Evolutionary conservation across 2,329 filamentous ascomycete species (phyloP).

Genomic region (Colletotrichum musae): DNA sequence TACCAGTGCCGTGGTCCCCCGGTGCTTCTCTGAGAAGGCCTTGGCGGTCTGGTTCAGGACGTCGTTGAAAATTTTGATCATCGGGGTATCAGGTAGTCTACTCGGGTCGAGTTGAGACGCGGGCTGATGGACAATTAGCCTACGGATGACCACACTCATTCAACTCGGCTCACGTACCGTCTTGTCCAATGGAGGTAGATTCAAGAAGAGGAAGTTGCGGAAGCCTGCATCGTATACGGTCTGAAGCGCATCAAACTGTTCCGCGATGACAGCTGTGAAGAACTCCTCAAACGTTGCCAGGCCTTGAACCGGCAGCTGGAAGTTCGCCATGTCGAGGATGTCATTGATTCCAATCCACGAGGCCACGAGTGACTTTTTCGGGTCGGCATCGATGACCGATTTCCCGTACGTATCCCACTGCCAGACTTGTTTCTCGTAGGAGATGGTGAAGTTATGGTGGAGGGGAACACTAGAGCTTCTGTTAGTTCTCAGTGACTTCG

Average conservation of each 20-base stretch:
- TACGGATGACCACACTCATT: not conserved
- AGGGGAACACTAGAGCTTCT: slow-evolving; percentile 55
- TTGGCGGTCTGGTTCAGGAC: slow-evolving; percentile 42
- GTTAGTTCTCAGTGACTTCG: not conserved
- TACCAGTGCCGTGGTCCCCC: slow-evolving; percentile 44
- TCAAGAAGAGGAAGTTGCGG: slow-evolving; percentile 66
- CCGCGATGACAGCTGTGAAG: slow-evolving; percentile 24
- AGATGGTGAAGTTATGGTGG: slow-evolving; percentile 63
- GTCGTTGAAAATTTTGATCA: slow-evolving; percentile 27
- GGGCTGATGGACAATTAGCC: not conserved
- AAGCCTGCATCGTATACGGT: slow-evolving; percentile 65
- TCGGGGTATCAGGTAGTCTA: slow-evolving; percentile 11
- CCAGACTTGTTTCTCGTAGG: slow-evolving; percentile 62
- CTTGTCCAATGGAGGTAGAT: slow-evolving; percentile 62
- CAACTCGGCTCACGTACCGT: not conserved
- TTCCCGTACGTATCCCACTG: slow-evolving; percentile 60
- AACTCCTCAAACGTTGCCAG: slow-evolving; percentile 3
- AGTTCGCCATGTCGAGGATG: slow-evolving; percentile 59
- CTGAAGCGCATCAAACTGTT: slow-evolving; percentile 40
- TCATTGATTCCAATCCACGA: slow-evolving; percentile 73
- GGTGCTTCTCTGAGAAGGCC: slow-evolving; percentile 49
- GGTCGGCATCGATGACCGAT: slow-evolving; percentile 42
- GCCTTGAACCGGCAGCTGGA: slow-evolving; percentile 5
- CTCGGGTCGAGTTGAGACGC: slow-evolving; percentile 13
- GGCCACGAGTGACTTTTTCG: slow-evolving; percentile 59